phyloP scores from a whole-genome alignment of 2,329 filamentous ascomycete genomes.

The Cercospora berteroae region DNA sequence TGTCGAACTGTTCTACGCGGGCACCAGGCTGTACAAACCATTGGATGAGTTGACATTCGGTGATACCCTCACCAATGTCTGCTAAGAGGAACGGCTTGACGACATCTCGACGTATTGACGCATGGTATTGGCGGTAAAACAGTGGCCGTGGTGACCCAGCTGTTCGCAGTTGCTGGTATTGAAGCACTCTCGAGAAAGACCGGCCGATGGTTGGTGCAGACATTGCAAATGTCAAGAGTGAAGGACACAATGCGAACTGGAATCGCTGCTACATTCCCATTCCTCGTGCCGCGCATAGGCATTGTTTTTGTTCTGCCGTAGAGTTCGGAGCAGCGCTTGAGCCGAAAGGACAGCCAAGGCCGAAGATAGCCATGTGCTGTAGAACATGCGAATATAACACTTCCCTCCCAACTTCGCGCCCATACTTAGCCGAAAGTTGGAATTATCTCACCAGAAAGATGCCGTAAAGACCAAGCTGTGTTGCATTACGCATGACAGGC shows the following conservation, averaged over 20 bases:
- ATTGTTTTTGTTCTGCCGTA: constrained; percentile 7
- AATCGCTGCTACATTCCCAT: background rate
- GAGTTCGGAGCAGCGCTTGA: background rate
- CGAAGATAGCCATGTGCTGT: constrained; percentile 4
- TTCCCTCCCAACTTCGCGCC: background rate
- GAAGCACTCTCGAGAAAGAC: constrained; percentile 11
- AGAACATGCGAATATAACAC: background rate
- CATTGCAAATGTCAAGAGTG: background rate
- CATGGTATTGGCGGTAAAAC: constrained; percentile 32
- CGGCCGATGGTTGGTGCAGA: constrained; percentile 8
- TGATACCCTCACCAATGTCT: constrained; percentile 91
- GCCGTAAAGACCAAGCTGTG: background rate
- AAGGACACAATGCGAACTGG: background rate
- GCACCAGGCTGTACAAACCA: constrained; percentile 98
- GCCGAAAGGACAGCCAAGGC: constrained; percentile 4
- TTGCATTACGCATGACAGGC: background rate
- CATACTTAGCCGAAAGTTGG: background rate
- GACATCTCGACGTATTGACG: constrained; percentile 38
- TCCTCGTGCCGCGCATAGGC: background rate
- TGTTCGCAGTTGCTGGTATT: constrained; percentile 13
- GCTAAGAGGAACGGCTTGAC: constrained; percentile 80
- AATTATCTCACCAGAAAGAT: background rate
- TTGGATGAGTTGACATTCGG: constrained; percentile 97
- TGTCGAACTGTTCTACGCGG: constrained; percentile 95
- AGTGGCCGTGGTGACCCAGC: constrained; percentile 19